These are phyloP conservation scores for Zasmidium angulare DNA, from an alignment of 2,329 filamentous ascomycete species.

Conservation along the genomic window DNA sequence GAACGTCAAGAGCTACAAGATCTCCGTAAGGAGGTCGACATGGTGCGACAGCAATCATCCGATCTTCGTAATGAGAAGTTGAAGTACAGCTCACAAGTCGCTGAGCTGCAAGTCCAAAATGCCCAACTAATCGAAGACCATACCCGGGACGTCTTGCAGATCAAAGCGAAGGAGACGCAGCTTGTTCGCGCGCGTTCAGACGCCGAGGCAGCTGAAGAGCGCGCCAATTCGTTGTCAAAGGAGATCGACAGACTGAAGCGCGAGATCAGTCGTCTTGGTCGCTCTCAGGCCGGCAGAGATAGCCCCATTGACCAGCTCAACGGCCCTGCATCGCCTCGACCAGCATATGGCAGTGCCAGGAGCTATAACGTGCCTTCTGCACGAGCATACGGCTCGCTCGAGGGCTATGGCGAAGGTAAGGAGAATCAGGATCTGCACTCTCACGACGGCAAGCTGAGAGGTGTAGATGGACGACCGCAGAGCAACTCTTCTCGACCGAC, in stretches of 20 bases:
- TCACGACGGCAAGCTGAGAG: slow-evolving; percentile 24
- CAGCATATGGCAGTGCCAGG: slow-evolving; percentile 23
- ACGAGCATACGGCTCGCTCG: slow-evolving; percentile 17
- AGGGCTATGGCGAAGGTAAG: slow-evolving; percentile 43
- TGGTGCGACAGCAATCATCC: slow-evolving; percentile 71
- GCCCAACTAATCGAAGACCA: slow-evolving; percentile 96
- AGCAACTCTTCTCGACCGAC: slow-evolving; percentile 19
- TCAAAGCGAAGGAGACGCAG: slow-evolving; percentile 98
- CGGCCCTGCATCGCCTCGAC: slow-evolving; percentile 17
- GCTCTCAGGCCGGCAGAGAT: slow-evolving; percentile 48
- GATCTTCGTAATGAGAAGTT: slow-evolving; percentile 79
- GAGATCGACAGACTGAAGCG: slow-evolving; percentile 94
- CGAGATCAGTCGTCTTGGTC: slow-evolving; percentile 62
- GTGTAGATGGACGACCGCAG: slow-evolving; percentile 15
- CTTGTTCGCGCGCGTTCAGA: slow-evolving; percentile 88
- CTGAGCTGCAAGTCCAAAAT: slow-evolving; percentile 95
- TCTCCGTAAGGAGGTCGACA: slow-evolving; percentile 78
- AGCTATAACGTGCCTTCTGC: slow-evolving; percentile 24
- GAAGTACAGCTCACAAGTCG: slow-evolving; percentile 80
- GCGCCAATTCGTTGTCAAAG: slow-evolving; percentile 76
- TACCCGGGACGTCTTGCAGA: slow-evolving; percentile 88
- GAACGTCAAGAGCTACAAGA: slow-evolving; percentile 93
- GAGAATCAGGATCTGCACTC: slow-evolving; percentile 39
- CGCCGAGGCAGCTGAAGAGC: slow-evolving; percentile 82
- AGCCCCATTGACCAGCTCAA: slow-evolving; percentile 25